phyloP scores from a whole-genome alignment of 208 protist genomes.

The Naegleria fowleri region DNA sequence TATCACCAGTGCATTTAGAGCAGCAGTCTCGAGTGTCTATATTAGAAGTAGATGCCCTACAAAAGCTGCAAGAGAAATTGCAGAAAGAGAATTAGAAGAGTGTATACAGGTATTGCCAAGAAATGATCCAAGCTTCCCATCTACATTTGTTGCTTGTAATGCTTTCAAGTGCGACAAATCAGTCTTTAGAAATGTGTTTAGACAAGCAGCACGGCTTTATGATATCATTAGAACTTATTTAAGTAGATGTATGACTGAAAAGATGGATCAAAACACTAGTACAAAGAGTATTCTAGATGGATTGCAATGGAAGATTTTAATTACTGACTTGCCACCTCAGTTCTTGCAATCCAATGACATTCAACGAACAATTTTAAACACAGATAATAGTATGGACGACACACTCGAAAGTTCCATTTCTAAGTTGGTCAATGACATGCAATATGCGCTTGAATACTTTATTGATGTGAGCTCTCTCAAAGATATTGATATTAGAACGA shows the following conservation, averaged over 20 bases:
- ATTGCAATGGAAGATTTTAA: background rate
- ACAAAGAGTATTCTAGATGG: background rate
- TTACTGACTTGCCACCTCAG: background rate
- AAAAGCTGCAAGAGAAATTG: background rate
- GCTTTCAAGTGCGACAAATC: background rate
- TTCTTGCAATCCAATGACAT: background rate
- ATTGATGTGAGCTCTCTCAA: background rate
- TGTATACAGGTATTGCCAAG: too few species aligned
- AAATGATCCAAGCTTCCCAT: background rate
- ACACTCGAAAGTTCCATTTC: background rate
- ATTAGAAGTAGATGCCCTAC: background rate
- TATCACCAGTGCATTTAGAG: background rate
- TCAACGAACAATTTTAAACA: background rate
- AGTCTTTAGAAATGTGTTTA: background rate
- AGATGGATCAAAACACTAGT: background rate
- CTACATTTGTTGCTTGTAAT: background rate
- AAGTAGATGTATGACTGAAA: background rate
- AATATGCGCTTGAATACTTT: slow-evolving; percentile 16
- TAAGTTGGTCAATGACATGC: background rate
- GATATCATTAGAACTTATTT: background rate
- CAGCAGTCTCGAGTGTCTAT: background rate
- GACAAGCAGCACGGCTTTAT: background rate
- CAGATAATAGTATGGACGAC: background rate
- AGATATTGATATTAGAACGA: background rate
- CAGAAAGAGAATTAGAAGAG: background rate